phyloP scores from a whole-genome alignment of 768 basidiomycete genomes.

The Leucocoprinus birnbaumii region DNA sequence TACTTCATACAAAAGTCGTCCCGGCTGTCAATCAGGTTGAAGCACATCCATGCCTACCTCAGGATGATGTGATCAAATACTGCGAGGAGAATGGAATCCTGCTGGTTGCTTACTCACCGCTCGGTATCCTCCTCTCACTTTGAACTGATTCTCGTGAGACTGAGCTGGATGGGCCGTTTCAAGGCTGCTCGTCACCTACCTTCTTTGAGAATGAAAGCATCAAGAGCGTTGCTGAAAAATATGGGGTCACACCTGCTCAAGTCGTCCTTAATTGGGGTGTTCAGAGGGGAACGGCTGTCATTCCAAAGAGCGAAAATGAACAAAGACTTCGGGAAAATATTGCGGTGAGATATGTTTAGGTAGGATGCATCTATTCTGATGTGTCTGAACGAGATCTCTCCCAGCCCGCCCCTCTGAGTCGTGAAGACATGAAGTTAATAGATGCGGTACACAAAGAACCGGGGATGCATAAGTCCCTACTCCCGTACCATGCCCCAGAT shows the following conservation, averaged over 20 bases:
- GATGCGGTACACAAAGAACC: slow-evolving; percentile 36
- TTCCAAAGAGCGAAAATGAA: slow-evolving; percentile 57
- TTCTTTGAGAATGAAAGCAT: slow-evolving; percentile 32
- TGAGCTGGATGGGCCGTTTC: too few relatives aligned
- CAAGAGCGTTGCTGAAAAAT: slow-evolving; percentile 28
- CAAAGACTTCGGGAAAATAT: slow-evolving; percentile 47
- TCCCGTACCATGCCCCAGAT: slow-evolving; percentile 18
- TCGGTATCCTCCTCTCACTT: slow-evolving; percentile 23
- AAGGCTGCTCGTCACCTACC: slow-evolving; percentile 21
- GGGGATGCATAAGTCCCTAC: slow-evolving; percentile 37
- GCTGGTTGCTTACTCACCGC: slow-evolving; percentile 47
- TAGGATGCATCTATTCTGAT: background rate
- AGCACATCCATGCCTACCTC: slow-evolving; percentile 55
- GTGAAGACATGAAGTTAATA: slow-evolving; percentile 37
- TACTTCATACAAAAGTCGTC: slow-evolving; percentile 40
- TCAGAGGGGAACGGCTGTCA: slow-evolving; percentile 54
- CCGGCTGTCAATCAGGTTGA: slow-evolving; percentile 58
- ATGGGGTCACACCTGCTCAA: slow-evolving; percentile 40
- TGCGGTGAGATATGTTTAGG: slow-evolving; percentile 22
- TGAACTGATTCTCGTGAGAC: too few relatives aligned
- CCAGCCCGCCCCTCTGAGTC: slow-evolving; percentile 33
- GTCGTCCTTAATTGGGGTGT: slow-evolving; percentile 64
- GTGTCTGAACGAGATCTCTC: background rate
- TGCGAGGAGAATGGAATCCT: slow-evolving; percentile 49
- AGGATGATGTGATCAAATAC: slow-evolving; percentile 44